phyloP scores from a whole-genome alignment of 192 early-diverging fungal species.

The Cetraspora pellucida region DNA sequence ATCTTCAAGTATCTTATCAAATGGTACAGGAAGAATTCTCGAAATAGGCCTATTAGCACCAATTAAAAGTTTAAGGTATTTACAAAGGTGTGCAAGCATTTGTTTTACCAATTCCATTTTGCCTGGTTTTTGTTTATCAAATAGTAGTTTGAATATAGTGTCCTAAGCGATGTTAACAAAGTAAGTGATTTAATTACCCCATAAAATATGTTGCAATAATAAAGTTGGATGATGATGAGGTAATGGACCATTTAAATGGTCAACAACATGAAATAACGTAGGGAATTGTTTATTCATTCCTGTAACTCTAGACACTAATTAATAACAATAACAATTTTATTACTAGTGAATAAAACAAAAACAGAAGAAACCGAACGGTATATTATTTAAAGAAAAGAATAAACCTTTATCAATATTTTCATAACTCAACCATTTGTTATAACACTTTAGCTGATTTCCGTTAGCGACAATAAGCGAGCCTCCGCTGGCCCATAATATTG shows the following conservation, averaged over 20 bases:
- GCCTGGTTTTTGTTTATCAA: conserved; percentile 33
- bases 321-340: not conserved
- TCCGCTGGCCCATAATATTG: conserved; percentile 55
- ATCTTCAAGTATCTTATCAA: conserved; percentile 62
- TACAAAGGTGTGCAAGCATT: conserved; percentile 64
- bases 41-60: conserved; percentile 50
- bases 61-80: conserved; percentile 59
- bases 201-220: conserved; percentile 70
- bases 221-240: conserved; percentile 75
- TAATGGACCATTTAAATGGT: conserved; percentile 61
- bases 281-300: conserved; percentile 40
- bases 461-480: conserved; percentile 64
- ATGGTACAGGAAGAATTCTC: conserved; percentile 61
- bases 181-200: conserved; percentile 52
- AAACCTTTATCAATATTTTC: conserved; percentile 47
- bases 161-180: too few relatives aligned
- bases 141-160: not conserved
- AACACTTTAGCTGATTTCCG: conserved; percentile 56
- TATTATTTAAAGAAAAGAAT: conserved; percentile 16
- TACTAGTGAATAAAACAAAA: conserved; percentile 27
- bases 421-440: conserved; percentile 68
- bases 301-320: conserved; percentile 24
- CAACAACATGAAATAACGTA: conserved; percentile 56
- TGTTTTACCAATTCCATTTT: conserved; percentile 69
- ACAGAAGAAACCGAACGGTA: conserved; percentile 25